Percentiles rank a stretch among this genome's conserved stretches.
Conservation (phyloP, 768 basidiomycete genomes). For the Suillus fuscotomentosus region DNA sequence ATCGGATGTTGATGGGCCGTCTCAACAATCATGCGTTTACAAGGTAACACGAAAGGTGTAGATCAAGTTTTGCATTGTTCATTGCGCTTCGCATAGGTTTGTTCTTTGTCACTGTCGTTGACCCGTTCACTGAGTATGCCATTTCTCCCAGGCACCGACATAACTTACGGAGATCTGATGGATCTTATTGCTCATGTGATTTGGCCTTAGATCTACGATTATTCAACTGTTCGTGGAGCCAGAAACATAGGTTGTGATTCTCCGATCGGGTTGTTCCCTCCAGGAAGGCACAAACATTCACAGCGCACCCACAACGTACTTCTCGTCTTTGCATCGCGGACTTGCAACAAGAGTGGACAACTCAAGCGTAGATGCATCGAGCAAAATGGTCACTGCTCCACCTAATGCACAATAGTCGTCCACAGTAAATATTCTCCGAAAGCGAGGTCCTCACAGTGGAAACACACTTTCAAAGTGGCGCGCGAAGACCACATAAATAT, state of each 20-base stretch:
- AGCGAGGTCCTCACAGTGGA: not conserved
- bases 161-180: not conserved
- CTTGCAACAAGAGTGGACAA: not conserved
- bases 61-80: not conserved
- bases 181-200: not conserved
- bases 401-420: not conserved
- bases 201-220: not conserved
- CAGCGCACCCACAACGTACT: not conserved
- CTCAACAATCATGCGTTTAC: no score
- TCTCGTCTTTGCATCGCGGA: not conserved
- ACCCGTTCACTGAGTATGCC: not conserved
- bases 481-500: not conserved
- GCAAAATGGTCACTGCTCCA: not conserved
- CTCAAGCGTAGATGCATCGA: not conserved
- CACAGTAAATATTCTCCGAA: not conserved
- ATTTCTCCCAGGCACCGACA: not conserved
- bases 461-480: not conserved
- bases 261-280: not conserved
- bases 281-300: not conserved
- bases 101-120: not conserved
- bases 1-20: no score
- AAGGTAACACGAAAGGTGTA: not conserved
- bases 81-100: not conserved
- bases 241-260: not conserved
- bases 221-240: not conserved